These are phyloP conservation scores for Leccinum solheimii DNA, from an alignment of 1,284 basidiomycete species.

Conservation along the genomic window DNA sequence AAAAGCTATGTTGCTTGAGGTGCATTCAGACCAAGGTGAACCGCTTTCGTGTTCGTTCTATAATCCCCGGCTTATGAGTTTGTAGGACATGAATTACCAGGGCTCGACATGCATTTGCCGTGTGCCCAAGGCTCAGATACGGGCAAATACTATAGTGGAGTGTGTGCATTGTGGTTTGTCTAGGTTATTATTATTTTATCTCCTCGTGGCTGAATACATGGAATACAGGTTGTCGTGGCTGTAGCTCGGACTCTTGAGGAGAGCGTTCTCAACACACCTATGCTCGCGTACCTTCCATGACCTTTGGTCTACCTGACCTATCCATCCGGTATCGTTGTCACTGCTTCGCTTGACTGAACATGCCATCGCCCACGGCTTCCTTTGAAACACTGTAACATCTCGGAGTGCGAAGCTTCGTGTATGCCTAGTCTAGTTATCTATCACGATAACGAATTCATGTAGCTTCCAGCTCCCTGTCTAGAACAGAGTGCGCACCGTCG, in stretches of 20 bases:
- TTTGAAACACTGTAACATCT: background rate
- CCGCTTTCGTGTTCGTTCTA: constrained; percentile 12
- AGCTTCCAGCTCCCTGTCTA: background rate
- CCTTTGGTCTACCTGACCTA: background rate
- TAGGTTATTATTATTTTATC: background rate
- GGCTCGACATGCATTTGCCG: constrained; percentile 99
- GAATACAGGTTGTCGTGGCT: constrained; percentile 70
- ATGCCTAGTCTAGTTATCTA: background rate
- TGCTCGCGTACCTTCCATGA: background rate
- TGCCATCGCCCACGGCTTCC: background rate
- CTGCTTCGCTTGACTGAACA: background rate
- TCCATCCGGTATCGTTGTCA: background rate
- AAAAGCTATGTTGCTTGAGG: constrained; percentile 95
- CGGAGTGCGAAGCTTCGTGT: constrained; percentile 6
- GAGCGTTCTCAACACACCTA: constrained; percentile 1
- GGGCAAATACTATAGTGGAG: constrained; percentile 91
- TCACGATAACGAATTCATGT: background rate
- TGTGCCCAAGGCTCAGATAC: constrained; percentile 92
- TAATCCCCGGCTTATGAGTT: constrained; percentile 17
- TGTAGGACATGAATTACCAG: constrained; percentile 97
- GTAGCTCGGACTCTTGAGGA: constrained; percentile 77
- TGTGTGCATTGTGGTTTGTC: constrained; percentile 94
- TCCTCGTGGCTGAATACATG: constrained; percentile 10
- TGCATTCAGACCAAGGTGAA: constrained; percentile 93
- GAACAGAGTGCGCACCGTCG: background rate